Base-by-base conservation (phyloP, 768 basidiomycete species). In the Termitomyces sp. region DNA sequence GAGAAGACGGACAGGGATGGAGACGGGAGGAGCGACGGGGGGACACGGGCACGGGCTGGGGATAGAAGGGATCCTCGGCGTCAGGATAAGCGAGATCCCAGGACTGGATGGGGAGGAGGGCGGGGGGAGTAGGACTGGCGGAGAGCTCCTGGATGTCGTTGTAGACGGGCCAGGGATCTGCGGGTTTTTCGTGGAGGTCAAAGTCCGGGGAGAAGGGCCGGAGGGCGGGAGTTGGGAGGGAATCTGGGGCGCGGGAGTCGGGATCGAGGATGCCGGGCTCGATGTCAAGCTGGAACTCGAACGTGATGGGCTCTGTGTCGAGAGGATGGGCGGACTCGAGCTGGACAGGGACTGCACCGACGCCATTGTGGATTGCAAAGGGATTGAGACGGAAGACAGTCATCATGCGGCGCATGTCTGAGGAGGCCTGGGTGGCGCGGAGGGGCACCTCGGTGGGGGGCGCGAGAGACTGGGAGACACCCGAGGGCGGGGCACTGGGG, bases 361-460 rank as follows among this genome's bases (percentile, higher is more conserved):
- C 66, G 32, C 75, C 77, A 57, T 75, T 81, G 61, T 87, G 83
- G 72, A 85, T 82, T 24, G 87, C 79, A 63, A 91, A 91, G 0
- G 87, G 88, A 68, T 90, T 86, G 63, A 90, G 77, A 8, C 89
- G 80, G 68, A 91, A 88, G 22, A 85, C 82, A 44, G 82, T 81
- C 89, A 92, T 92, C 83, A 90, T 84, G 49, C 74, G 73, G 54
- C 85, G 81, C 89, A 90, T 90, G 45, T 80, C 77, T 47, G 80
- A 77, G 60, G 80, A 77, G 1, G 88, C 89, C 64, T 89, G 85
- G 0, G 87, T 90, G 8, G 88, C 89, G 47, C 89, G 86, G 14
- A 89, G 78, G 8, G 89, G 88, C 1, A 89, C 88, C 65, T 84
- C 82, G 35, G 80, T 82, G 2, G 82, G 84, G 0, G 82, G 82